phyloP scores from a whole-genome alignment of 2,329 filamentous ascomycete species.

The Byssoonygena ceratinophila region DNA sequence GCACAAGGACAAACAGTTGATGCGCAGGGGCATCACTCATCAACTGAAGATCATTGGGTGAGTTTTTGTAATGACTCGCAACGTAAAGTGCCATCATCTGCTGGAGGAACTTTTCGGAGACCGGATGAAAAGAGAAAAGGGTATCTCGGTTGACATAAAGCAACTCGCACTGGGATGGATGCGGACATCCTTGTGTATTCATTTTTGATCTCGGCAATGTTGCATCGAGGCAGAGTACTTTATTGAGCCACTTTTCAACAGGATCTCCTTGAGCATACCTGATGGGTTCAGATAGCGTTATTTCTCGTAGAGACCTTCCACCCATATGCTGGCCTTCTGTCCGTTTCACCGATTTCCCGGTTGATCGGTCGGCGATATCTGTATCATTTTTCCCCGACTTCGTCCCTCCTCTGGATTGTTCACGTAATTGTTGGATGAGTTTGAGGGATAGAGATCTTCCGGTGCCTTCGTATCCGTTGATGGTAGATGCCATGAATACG shows the following conservation, averaged over 20 bases:
- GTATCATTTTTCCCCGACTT: constrained; percentile 46
- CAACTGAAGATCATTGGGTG: constrained; percentile 92
- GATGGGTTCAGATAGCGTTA: constrained; percentile 87
- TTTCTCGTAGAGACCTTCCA: constrained; percentile 77
- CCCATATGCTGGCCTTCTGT: constrained; percentile 49
- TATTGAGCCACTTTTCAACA: constrained; percentile 95
- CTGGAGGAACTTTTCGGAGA: constrained; percentile 93
- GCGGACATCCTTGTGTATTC: constrained; percentile 67
- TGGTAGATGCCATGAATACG: constrained; percentile 98
- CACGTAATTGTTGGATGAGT: constrained; percentile 89
- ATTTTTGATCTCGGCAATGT: constrained; percentile 70
- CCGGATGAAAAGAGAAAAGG: constrained; percentile 92
- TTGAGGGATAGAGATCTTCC: constrained; percentile 90
- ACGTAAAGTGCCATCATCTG: constrained; percentile 98
- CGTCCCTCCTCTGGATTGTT: constrained; percentile 67
- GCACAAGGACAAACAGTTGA: constrained; percentile 87
- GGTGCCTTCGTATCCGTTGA: constrained; percentile 97
- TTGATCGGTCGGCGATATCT: constrained; percentile 65
- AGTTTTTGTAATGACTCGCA: constrained; percentile 95
- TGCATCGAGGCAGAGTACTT: constrained; percentile 82
- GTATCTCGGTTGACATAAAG: constrained; percentile 93
- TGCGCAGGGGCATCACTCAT: constrained; percentile 97
- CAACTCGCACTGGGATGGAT: constrained; percentile 83
- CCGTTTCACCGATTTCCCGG: constrained; percentile 60
- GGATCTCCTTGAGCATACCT: constrained; percentile 82